Percentiles rank a stretch among this genome's conserved stretches.
These are phyloP conservation scores for Apiospora kogelbergensis DNA, from an alignment of 2,329 filamentous ascomycete genomes.

Conservation along the genomic window DNA sequence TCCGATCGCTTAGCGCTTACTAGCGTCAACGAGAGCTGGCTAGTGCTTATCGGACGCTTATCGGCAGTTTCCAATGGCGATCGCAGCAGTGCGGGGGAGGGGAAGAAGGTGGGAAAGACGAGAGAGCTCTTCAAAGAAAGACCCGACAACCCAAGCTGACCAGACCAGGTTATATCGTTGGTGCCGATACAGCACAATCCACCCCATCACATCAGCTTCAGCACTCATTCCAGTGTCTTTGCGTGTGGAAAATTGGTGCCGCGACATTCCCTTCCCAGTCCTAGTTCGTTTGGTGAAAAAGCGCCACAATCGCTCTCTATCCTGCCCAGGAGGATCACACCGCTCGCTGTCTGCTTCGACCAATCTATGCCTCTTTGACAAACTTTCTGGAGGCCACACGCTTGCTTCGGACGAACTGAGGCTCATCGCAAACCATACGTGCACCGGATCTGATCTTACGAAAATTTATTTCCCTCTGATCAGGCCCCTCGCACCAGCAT, in stretches of 20 bases:
- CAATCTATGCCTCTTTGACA: background rate
- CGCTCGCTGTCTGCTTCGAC: background rate
- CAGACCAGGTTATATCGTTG: background rate
- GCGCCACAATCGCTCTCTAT: background rate
- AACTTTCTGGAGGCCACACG: background rate
- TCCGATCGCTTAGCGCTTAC: constrained; percentile 5
- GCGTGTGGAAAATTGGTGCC: background rate
- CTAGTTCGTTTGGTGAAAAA: background rate
- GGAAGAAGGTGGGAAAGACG: background rate
- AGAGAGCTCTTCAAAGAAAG: background rate
- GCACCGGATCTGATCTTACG: background rate
- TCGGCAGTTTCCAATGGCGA: background rate
- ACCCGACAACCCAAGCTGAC: background rate
- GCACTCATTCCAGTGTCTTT: background rate
- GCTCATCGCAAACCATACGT: too few species aligned
- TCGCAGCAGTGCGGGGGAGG: background rate
- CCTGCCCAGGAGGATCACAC: background rate
- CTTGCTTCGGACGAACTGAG: background rate
- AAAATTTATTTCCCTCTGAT: constrained; percentile 1
- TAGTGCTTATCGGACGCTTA: constrained; percentile 5
- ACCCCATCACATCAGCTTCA: background rate
- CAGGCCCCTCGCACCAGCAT: background rate
- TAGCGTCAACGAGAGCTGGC: background rate
- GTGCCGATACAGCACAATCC: background rate
- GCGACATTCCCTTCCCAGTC: background rate